These are phyloP conservation scores for Penicillium robsamsonii DNA, from an alignment of 495 filamentous ascomycete genomes.

Conservation along the genomic window DNA sequence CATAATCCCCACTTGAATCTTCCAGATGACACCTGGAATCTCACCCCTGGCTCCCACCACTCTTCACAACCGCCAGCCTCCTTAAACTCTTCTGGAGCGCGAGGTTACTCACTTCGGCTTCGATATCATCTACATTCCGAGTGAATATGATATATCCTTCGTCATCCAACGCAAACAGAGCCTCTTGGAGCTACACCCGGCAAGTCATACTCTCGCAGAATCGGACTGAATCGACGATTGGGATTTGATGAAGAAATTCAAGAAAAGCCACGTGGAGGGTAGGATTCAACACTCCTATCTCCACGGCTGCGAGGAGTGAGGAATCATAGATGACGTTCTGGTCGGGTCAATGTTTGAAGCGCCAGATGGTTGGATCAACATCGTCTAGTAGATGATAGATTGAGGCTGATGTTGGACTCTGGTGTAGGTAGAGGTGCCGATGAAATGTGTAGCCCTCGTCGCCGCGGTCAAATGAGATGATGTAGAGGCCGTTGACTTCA, in stretches of 20 bases:
- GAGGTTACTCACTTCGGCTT: not conserved
- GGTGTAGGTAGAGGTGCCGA: not conserved
- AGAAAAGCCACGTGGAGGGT: not conserved
- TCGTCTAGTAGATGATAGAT: not conserved
- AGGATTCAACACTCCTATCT: not conserved
- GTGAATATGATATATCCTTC: not conserved
- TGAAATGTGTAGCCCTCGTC: not conserved
- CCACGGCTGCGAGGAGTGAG: not conserved
- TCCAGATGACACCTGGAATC: not conserved
- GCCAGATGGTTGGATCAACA: not conserved
- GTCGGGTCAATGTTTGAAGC: not conserved
- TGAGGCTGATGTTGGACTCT: not conserved
- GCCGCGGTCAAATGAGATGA: not conserved
- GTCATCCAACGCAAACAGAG: not conserved
- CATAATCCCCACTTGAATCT: not conserved
- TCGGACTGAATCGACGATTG: not conserved
- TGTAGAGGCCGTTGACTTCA: not conserved
- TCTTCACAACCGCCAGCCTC: not conserved
- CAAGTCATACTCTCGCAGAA: not conserved
- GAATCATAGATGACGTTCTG: not conserved
- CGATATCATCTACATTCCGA: not conserved
- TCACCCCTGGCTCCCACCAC: not conserved
- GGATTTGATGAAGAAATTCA: not conserved
- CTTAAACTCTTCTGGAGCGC: not conserved
- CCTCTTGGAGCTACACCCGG: slow-evolving; percentile 1